Conservation (phyloP, 768 basidiomycete genomes). For the Amylocystis lapponica region DNA sequence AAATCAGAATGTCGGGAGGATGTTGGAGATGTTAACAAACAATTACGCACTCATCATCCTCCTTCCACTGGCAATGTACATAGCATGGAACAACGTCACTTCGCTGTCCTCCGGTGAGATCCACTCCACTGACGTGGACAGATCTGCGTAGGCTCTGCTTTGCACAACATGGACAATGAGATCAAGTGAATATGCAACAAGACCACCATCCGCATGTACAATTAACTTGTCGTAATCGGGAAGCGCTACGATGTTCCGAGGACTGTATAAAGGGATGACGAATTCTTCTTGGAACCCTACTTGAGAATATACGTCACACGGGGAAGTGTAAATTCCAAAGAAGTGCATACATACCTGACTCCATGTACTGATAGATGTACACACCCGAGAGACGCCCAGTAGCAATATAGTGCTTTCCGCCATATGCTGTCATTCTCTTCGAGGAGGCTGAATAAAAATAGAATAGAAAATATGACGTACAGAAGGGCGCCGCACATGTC, state of each 20-base stretch:
- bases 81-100: conserved; percentile 58
- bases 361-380: conserved; percentile 53
- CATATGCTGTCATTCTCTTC: conserved; percentile 33
- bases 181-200: conserved; percentile 68
- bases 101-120: conserved; percentile 47
- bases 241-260: conserved; percentile 53
- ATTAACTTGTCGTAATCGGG: conserved; percentile 61
- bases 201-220: conserved; percentile 50
- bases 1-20: conserved; percentile 1
- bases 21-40: not conserved
- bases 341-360: conserved; percentile 39
- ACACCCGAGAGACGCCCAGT: conserved; percentile 65
- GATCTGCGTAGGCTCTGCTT: conserved; percentile 37
- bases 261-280: conserved; percentile 38
- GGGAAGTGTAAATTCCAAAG: not conserved
- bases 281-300: conserved; percentile 58
- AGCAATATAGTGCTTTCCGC: conserved; percentile 52
- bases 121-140: conserved; percentile 60
- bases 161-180: conserved; percentile 55
- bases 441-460: not conserved
- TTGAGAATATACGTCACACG: not conserved
- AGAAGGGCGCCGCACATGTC: conserved; percentile 53
- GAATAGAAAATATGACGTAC: conserved; percentile 35
- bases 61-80: conserved; percentile 44
- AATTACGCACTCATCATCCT: conserved; percentile 48